These are phyloP conservation scores for Colletotrichum plurivorum DNA, from an alignment of 2,329 filamentous ascomycete species.

Conservation along the genomic window DNA sequence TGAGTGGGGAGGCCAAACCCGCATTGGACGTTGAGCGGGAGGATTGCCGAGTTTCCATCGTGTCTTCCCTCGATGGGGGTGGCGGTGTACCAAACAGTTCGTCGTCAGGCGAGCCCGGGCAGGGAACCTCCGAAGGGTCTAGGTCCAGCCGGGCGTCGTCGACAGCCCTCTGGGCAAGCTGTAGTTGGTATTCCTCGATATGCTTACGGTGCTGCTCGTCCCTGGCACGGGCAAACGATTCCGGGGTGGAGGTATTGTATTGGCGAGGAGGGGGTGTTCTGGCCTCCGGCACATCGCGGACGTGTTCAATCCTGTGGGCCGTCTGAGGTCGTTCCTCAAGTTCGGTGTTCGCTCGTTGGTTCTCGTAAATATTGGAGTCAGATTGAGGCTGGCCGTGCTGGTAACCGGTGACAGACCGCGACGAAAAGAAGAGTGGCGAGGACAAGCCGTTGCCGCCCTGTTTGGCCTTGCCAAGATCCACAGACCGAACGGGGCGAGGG, in stretches of 20 bases:
- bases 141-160: slow-evolving; percentile 19
- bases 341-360: slow-evolving; percentile 51
- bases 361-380: slow-evolving; percentile 59
- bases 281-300: slow-evolving; percentile 49
- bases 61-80: slow-evolving; percentile 56
- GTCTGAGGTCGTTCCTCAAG: slow-evolving; percentile 63
- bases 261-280: slow-evolving; percentile 52
- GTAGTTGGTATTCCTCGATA: slow-evolving; percentile 51
- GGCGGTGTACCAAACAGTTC: slow-evolving; percentile 48
- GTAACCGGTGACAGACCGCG: slow-evolving; percentile 55
- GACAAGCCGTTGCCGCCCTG: slow-evolving; percentile 48
- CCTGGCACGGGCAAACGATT: slow-evolving; percentile 55
- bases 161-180: slow-evolving; percentile 47
- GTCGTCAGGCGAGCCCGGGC: slow-evolving; percentile 63
- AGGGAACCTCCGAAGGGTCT: slow-evolving; percentile 52
- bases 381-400: slow-evolving; percentile 61
- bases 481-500: slow-evolving; percentile 62
- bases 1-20: slow-evolving; percentile 64
- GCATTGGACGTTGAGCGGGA: slow-evolving; percentile 67
- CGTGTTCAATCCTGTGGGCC: slow-evolving; percentile 58
- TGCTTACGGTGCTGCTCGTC: slow-evolving; percentile 51
- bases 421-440: slow-evolving; percentile 57
- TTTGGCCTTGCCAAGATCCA: slow-evolving; percentile 53
- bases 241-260: slow-evolving; percentile 56
- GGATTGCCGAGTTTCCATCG: slow-evolving; percentile 62